Evolutionary conservation across 164 flowering plant species (phyloP), one percentile per base, ranked within the genome.

Genomic region (Sextonia rubra): DNA sequence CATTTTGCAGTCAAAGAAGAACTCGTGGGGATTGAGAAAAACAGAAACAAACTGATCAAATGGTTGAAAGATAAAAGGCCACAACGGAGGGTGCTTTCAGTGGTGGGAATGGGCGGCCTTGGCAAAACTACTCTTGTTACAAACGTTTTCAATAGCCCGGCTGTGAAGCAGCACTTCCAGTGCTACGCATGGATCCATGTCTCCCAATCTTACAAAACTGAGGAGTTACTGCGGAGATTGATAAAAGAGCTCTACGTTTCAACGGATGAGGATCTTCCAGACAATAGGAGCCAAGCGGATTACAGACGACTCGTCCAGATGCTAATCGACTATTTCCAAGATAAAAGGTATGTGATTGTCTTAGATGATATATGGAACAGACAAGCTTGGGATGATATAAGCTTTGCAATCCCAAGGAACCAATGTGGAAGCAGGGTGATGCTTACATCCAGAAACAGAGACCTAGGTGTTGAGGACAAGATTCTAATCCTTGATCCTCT

Each of bases 101-200:
- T 89, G 62, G 77, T 81, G n/a, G 92, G 92, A 4, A 84, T 85
- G 88, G 88, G 88, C 1, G 92, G 92, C 11, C 68, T 79, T 0
- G 91, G 89, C 3, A 88, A 88, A 77, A 88, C 90, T 3, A 83
- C 84, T 60, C 76, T 88, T 1, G 87, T 72, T 15, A 68, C 74
- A 1, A 76, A 79, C 8, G 72, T 75, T 26, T 88, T 67, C 77
- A 69, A 77, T 24, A 73, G 71, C 12, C 74, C 27, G 20, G 29
- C 2, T 0, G 74, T 81, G 0, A 73, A 65, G 63, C 37, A 60
- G 3, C 47, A 63, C 20, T 88, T 85, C 20, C 76, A 79, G 12
- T 81, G 68, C 22, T 64, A 67, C 15, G 83, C 84, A 1, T 84
- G 87, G 87, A 66, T 81, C 12, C 47, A 75, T 6, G 82, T 85